Percentiles rank a stretch among this genome's conserved stretches.
Conservation (phyloP, 148 eudicot species). For the Fallopia convolvulus region DNA sequence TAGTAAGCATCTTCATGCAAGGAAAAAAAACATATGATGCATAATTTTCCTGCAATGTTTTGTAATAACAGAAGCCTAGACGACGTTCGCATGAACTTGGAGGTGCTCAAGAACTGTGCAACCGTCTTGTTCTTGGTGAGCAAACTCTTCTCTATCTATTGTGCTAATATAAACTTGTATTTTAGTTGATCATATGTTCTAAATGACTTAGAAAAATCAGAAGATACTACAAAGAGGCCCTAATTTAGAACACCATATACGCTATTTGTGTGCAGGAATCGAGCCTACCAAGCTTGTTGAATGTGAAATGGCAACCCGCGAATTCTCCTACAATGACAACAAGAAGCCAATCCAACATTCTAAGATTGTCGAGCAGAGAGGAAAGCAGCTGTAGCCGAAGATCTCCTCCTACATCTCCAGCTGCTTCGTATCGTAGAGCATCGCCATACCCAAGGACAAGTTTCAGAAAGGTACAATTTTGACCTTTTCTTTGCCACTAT, state of each 20-base stretch:
- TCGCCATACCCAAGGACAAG: constrained; percentile 65
- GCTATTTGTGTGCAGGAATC: constrained; percentile 49
- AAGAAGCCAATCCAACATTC: constrained; percentile 42
- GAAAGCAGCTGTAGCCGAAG: constrained; percentile 33
- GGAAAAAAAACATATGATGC: too few species aligned
- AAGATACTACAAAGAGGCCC: too few species aligned
- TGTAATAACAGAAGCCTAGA: constrained; percentile 62
- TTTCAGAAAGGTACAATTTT: constrained; percentile 50
- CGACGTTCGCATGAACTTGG: constrained; percentile 90
- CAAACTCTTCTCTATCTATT: background rate
- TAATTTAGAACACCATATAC: too few species aligned
- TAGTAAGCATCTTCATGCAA: background rate
- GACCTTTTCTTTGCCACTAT: background rate
- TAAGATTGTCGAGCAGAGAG: constrained; percentile 7
- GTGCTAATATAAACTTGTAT: background rate
- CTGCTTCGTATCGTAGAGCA: constrained; percentile 35
- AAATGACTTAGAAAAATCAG: too few species aligned
- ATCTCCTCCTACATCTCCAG: constrained; percentile 56
- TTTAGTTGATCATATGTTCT: background rate
- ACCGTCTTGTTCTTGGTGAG: constrained; percentile 84
- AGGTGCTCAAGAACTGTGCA: constrained; percentile 90
- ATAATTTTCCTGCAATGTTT: background rate
- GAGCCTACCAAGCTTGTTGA: constrained; percentile 52
- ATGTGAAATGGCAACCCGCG: constrained; percentile 33
- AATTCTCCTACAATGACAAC: constrained; percentile 43